Evolutionary conservation across 2,329 filamentous ascomycete species (phyloP), one percentile per base, ranked within the genome.

Genomic region (Trematosphaeria pertusa): DNA sequence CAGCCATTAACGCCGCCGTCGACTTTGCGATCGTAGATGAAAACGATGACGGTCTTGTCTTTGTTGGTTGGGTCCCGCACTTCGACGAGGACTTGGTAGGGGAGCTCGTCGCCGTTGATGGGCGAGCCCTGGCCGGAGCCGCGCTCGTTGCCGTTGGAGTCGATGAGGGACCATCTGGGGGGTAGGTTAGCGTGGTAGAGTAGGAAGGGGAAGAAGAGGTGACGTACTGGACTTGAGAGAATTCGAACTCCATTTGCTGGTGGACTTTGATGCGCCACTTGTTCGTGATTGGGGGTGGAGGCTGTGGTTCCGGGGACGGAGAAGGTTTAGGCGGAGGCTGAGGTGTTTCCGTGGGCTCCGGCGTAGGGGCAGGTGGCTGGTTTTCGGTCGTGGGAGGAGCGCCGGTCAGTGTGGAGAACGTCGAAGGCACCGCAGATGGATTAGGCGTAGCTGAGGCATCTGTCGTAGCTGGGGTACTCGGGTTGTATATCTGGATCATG

Each of bases 21-120:
- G 37, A 17, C 18, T 12, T 28, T 39, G 9, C 30, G 22, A 8
- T 48, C 39, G 24, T 48, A 43, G 7, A 20, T 32, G 19, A 45
- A 45, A 10, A 21, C 28, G 12, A 45, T 35, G 17, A 31, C 21
- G 3, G 35, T 38, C n/a, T 31, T 32, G 12, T 45, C 42, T 24
- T 45, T 45, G 21, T 45, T 28, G n/a, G 19, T 20, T 5, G 33
- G 35, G 19, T 45, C 42, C 11, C 26, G 34, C n/a, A 45, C 33
- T 38, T 45, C 35, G 6, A 45, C 17, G 6, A 38, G 28, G 24
- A 45, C 19, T 6, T n/a, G 12, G n/a, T 37, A 24, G 11, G 42
- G 42, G 17, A 45, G 42, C 19, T 33, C 33, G 5, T 17, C 10
- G 15, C 33, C 42, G 14, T 5, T 45, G 22, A 45, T 45, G 6